Evolutionary conservation across 192 early-diverging fungal species (phyloP), one percentile per base, ranked within the genome.

Genomic region (Glomus cerebriforme): DNA sequence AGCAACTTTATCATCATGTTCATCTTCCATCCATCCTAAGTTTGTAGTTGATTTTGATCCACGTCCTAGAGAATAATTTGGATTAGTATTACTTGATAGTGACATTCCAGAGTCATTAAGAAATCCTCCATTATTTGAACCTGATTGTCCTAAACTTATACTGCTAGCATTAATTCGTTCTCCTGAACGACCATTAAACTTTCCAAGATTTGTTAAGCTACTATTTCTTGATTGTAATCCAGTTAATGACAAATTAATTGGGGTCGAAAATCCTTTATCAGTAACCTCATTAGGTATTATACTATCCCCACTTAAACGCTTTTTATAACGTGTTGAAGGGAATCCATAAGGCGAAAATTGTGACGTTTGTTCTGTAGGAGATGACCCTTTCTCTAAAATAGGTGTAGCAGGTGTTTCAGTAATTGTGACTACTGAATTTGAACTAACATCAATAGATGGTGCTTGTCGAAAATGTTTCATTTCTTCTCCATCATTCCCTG

Each of bases 161-260:
- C 24, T 64, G 10, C 62, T 64, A 69, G 67, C 19, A 34, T 22
- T 39, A 39, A n/a, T n/a, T 43, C n/a, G n/a, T n/a, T n/a, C n/a
- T n/a, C 24, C 22, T 17, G 34, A 22, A 31, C 67, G 67, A 12
- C 39, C 67, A n/a, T 69, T 69, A 37, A 35, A 37, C 39, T 39
- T 69, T 22, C 22, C 37, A 3, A 69, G 31, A 39, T 69, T 69
- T 8, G 72, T 58, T 2, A 31, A 19, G 9, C 54, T 74, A 37
- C 22, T 58, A 27, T 74, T 74, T 32, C 72, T 31, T 17, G 72
- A 74, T 27, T 74, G 72, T 59, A 74, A 74, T 47, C 72, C 72
- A 59, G 45, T 59, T 26, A 74, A 34, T 8, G 72, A 74, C 32
- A 74, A 58, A 3, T 32, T 32, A 59, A 49, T 19, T 59, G 72